Conservation (phyloP, 257 asterid species). For the Solanum appendiculatum region DNA sequence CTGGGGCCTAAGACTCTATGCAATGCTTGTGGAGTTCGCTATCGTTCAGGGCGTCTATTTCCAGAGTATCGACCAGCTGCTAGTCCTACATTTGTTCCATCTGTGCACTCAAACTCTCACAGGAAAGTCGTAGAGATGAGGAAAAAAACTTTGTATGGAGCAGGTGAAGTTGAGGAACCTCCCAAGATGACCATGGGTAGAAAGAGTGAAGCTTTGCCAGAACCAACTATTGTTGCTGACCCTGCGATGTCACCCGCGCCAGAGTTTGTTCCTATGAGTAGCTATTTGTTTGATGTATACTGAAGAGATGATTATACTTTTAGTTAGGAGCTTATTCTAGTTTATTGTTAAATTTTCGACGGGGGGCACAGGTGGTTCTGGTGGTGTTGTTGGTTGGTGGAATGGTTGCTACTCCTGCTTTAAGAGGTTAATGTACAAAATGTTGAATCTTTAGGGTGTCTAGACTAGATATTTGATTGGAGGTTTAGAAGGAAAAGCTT, state of each 20-base stretch:
- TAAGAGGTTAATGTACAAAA: not conserved
- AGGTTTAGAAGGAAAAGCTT: not conserved
- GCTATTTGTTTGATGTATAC: conserved; percentile 34
- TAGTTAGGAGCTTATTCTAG: conserved; percentile 19
- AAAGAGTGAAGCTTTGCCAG: conserved; percentile 5
- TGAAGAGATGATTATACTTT: conserved; percentile 17
- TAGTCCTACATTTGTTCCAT: conserved; percentile 73
- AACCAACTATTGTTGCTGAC: conserved; percentile 1
- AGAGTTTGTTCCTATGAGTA: conserved; percentile 34
- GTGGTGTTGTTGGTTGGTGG: not conserved
- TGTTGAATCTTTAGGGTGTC: conserved; percentile 4
- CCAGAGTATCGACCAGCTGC: conserved; percentile 89
- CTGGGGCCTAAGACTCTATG: conserved; percentile 74
- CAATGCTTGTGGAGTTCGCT: conserved; percentile 93
- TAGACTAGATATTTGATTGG: not conserved
- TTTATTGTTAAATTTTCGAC: not conserved
- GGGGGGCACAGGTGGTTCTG: not conserved
- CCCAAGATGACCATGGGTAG: conserved; percentile 9
- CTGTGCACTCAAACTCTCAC: conserved; percentile 70
- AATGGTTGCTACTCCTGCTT: not conserved
- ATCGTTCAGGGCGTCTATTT: conserved; percentile 64
- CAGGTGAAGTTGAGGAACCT: conserved; percentile 1
- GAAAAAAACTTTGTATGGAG: conserved; percentile 8
- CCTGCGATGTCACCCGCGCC: conserved; percentile 26
- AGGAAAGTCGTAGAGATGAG: conserved; percentile 56